Conservation (phyloP, 805 yeast species). For the Yarrowia bubula region DNA sequence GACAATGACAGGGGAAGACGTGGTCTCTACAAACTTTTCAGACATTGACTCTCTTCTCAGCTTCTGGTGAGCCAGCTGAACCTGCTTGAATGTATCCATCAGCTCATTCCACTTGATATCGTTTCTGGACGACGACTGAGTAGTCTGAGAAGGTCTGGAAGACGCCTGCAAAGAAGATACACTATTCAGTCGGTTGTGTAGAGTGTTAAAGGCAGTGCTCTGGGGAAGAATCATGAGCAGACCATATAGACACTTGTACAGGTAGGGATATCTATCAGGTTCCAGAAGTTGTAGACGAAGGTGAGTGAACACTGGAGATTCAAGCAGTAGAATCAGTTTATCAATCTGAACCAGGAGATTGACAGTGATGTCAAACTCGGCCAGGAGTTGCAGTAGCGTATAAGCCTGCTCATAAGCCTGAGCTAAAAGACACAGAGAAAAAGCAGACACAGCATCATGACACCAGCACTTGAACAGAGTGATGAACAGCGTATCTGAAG, state of each 20-base stretch:
- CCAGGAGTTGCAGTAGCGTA: constrained; percentile 73
- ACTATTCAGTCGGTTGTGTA: constrained; percentile 71
- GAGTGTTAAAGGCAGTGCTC: constrained; percentile 79
- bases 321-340: constrained; percentile 81
- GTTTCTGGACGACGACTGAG: constrained; percentile 31
- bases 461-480: constrained; percentile 87
- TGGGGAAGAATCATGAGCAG: constrained; percentile 92
- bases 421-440: constrained; percentile 79
- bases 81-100: constrained; percentile 48
- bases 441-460: constrained; percentile 81
- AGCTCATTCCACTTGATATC: constrained; percentile 45
- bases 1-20: constrained; percentile 1
- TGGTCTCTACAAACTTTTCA: constrained; percentile 12
- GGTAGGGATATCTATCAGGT: constrained; percentile 74
- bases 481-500: constrained; percentile 50
- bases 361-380: constrained; percentile 76
- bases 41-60: constrained; percentile 21
- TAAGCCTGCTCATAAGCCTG: constrained; percentile 87
- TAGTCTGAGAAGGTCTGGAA: constrained; percentile 28
- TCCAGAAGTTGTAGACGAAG: constrained; percentile 84
- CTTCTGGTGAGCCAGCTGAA: constrained; percentile 40
- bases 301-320: constrained; percentile 87
- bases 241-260: constrained; percentile 87
- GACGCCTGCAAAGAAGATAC: constrained; percentile 43
- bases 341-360: constrained; percentile 83